Evolutionary conservation across 2,329 filamentous ascomycete genomes (phyloP).

Genomic region (Hirsutella rhossiliensis): DNA sequence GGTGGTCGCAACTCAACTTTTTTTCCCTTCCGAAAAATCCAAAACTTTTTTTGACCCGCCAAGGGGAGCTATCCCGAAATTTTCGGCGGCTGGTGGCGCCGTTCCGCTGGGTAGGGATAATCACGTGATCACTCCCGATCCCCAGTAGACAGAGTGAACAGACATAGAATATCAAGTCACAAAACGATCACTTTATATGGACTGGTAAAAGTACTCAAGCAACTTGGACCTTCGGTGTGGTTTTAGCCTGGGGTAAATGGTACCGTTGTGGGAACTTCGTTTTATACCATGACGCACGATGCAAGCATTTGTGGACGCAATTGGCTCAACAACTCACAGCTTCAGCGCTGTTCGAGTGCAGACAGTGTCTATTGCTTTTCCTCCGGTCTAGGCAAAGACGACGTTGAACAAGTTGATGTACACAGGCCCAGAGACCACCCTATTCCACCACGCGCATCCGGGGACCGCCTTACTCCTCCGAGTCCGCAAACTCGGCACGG

Average conservation of each 20-base stretch:
- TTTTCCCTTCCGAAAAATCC: constrained; percentile 7
- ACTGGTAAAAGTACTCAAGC: no score
- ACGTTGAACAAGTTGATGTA: constrained; percentile 20
- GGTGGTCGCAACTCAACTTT: constrained; percentile 12
- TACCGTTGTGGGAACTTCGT: no score
- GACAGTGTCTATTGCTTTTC: constrained; percentile 19
- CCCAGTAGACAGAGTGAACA: neutral
- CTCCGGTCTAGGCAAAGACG: constrained; percentile 20
- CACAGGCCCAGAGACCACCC: constrained; percentile 19
- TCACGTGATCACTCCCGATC: constrained; percentile 5
- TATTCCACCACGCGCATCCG: constrained; percentile 15
- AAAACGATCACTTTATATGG: no score
- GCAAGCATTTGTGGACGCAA: no score
- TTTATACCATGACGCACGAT: no score
- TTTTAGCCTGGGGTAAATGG: no score
- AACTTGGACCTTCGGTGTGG: no score
- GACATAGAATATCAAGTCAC: no score
- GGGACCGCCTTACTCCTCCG: constrained; percentile 20
- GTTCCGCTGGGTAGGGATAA: constrained; percentile 8
- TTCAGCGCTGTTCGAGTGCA: neutral
- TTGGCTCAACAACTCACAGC: no score
- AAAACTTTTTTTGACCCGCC: constrained; percentile 15
- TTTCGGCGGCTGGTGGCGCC: constrained; percentile 19
- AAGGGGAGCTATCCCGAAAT: constrained; percentile 12
- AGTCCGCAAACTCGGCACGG: constrained; percentile 39